A percentile compares a stretch with the other conserved stretches of the same genome.
phyloP scores from a whole-genome alignment of 2,329 filamentous ascomycete genomes.

The Trichoderma atrobrunneum region DNA sequence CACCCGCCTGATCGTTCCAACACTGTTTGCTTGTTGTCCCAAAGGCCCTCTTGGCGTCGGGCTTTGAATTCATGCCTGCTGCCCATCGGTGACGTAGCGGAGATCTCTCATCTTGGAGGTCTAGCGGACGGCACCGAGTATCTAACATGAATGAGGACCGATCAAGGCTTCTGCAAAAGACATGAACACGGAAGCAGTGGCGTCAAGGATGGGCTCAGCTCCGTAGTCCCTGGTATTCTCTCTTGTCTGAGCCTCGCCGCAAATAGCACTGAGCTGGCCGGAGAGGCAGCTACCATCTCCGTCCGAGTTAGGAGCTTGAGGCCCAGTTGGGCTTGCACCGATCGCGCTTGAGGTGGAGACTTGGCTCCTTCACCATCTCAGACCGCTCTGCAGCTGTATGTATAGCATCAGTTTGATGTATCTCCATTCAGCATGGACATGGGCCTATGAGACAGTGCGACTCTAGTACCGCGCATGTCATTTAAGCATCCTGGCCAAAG shows the following conservation, averaged over 20 bases:
- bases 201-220: neutral
- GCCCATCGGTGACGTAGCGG: conserved; percentile 17
- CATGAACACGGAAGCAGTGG: conserved; percentile 1
- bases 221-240: neutral
- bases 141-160: neutral
- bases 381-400: conserved; percentile 17
- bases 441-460: conserved; percentile 6
- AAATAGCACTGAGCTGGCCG: neutral
- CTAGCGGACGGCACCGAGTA: neutral
- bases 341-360: conserved; percentile 15
- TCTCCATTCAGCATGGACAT: conserved; percentile 5
- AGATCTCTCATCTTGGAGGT: neutral
- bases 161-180: neutral
- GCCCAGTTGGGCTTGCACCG: conserved; percentile 15
- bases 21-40: conserved; percentile 9
- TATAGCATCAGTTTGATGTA: conserved; percentile 13
- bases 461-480: conserved; percentile 12
- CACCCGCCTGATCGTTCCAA: conserved; percentile 2
- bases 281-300: neutral
- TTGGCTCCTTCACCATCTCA: conserved; percentile 15
- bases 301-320: conserved; percentile 14
- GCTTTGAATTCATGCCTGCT: conserved; percentile 12
- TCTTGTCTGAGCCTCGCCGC: conserved; percentile 2
- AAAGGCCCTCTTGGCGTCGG: conserved; percentile 11
- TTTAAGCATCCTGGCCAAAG: neutral